Evolutionary conservation across 305 asterid species (phyloP).

Genomic region (Solanum chacoense): DNA sequence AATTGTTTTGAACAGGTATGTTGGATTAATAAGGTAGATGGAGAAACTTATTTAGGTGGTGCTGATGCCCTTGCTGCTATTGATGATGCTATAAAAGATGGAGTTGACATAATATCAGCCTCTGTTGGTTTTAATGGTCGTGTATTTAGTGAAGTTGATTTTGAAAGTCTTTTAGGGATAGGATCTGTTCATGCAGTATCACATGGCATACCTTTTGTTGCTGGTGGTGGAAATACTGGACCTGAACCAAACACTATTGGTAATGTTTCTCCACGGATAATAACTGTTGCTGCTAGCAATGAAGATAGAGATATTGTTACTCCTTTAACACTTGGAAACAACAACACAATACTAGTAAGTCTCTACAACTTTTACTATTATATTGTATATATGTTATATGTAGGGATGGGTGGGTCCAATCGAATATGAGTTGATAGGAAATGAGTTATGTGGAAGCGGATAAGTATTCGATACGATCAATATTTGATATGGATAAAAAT

Average conservation of each 20-base stretch:
- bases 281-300: not conserved
- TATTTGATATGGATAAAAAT: no score
- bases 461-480: no score
- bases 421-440: no score
- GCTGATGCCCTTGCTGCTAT: not conserved
- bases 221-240: not conserved
- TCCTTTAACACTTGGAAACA: not conserved
- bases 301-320: not conserved
- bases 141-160: not conserved
- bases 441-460: no score
- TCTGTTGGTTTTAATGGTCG: not conserved
- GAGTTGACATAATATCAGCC: not conserved
- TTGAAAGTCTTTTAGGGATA: not conserved
- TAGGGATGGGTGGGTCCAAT: no score
- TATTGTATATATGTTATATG: not conserved
- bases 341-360: not conserved
- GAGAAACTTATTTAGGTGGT: not conserved
- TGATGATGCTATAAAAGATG: not conserved
- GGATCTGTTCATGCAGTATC: not conserved
- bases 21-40: not conserved
- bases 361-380: not conserved
- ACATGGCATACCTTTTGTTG: not conserved
- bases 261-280: not conserved
- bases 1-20: not conserved
- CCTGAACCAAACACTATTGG: not conserved